Conservation (phyloP, 225 moss, liverwort and hornwort genomes). For the Lunularia cruciata region DNA sequence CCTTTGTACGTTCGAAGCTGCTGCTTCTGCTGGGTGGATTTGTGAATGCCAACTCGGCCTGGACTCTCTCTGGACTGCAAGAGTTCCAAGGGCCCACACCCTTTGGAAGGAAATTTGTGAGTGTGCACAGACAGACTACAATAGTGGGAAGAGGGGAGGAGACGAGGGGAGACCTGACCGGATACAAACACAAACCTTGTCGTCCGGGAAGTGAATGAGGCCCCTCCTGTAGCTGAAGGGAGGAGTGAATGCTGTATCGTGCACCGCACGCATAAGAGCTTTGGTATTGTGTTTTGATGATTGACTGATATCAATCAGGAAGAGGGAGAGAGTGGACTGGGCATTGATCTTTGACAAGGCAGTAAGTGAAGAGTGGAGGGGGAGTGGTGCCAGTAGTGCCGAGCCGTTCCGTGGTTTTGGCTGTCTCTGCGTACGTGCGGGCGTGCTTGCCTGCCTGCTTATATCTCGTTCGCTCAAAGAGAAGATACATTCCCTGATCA, state of each 20-base stretch:
- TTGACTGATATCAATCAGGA: neutral
- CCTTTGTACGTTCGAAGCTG: too few relatives aligned
- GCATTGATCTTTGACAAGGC: too few relatives aligned
- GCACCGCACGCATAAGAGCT: slow-evolving; percentile 7
- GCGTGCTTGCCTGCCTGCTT: neutral
- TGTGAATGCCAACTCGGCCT: too few relatives aligned
- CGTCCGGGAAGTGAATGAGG: too few relatives aligned
- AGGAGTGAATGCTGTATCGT: neutral
- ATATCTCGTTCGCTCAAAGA: neutral
- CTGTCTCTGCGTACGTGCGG: neutral
- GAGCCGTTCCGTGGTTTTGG: neutral
- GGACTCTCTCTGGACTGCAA: too few relatives aligned
- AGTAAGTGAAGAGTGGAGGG: slow-evolving; percentile 10
- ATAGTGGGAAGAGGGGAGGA: too few relatives aligned
- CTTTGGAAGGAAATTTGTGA: too few relatives aligned
- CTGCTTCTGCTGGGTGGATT: too few relatives aligned
- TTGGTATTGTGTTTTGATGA: neutral
- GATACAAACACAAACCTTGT: too few relatives aligned
- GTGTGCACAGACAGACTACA: too few relatives aligned
- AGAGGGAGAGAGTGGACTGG: neutral
- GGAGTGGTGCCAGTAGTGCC: slow-evolving; percentile 10
- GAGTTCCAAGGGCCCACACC: too few relatives aligned
- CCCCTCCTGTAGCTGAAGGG: neutral
- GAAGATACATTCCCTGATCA: neutral
- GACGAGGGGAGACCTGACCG: too few relatives aligned